Base-by-base conservation (phyloP, 306 rosid species). In the Spatholobus suberectus region DNA sequence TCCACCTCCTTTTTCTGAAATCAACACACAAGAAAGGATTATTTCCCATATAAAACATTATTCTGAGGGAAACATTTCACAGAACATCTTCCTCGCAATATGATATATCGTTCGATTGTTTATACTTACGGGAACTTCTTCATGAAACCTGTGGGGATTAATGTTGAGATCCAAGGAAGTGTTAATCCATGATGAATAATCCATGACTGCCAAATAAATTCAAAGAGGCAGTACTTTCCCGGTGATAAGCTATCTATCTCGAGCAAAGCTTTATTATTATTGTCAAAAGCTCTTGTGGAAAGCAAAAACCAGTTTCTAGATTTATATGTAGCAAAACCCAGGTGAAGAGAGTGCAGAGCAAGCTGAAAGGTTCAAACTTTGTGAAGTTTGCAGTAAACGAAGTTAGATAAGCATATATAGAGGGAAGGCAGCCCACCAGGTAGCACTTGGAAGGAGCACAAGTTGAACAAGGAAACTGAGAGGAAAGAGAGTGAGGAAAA, bases 111-210 rank as follows among this genome's bases (percentile, higher is more conserved):
- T 0, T 26, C 0, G 20, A 41, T 6, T 2, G 9, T 27, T 13
- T 59, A 24, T 35, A 91, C 93, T 73, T 86, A 94, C 98, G 35
- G 87, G 89, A 88, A 82, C 21, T 14, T 92, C 90, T n/a, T 92
- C 88, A 51, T 87, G 80, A 72, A 69, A 55, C 27, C 87, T 65
- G 73, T 70, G 69, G 66, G 97, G 87, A 65, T 75, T 84, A 55
- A 85, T 35, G 65, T 90, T 96, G 73, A 96, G 97, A 89, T 94
- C 93, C 83, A 94, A 78, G 52, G 92, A 83, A 54, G 95, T 91
- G 72, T 89, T 94, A 55, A 87, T 83, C 89, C 73, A 86, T 17
- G 94, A 78, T 4, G 97, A 83, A 76, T 34, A 87, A 84, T 89
- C 97, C 97, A 91, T 92, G 20, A 44, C 52, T 61, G 37, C n/a